Evolutionary conservation across 495 filamentous ascomycete species (phyloP).

Genomic region (Articulospora tetracladia): DNA sequence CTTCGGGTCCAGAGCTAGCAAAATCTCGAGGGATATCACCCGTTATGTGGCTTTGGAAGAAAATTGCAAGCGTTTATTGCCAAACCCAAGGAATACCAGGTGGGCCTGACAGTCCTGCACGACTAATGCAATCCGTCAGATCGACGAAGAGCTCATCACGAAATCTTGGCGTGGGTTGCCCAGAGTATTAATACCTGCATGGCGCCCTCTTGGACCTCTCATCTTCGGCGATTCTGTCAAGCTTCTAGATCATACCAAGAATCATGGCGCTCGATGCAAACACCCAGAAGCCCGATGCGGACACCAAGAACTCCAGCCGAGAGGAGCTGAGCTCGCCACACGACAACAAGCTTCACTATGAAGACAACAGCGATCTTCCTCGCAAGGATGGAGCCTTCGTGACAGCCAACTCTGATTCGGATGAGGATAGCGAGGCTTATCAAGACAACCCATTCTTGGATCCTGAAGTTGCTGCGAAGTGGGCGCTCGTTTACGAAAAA

Average conservation of each 20-base stretch:
- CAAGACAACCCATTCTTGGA: conserved; percentile 19
- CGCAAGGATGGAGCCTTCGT: not conserved
- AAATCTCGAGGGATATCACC: too few species aligned
- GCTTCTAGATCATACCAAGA: not conserved
- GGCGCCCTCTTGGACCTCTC: not conserved
- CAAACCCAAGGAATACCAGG: not conserved
- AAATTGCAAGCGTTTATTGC: not conserved
- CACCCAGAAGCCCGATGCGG: not conserved
- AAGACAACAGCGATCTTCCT: not conserved
- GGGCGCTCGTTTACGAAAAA: conserved; percentile 17
- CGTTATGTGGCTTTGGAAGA: too few species aligned
- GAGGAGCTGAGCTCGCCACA: not conserved
- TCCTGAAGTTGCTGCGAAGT: conserved; percentile 17
- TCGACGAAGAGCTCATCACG: not conserved
- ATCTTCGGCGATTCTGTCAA: not conserved
- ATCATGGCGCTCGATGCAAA: not conserved
- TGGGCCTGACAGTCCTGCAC: not conserved
- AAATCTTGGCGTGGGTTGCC: not conserved
- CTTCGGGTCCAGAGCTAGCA: not conserved
- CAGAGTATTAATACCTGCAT: not conserved
- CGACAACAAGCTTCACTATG: not conserved
- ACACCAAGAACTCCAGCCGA: not conserved
- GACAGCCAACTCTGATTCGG: conserved; percentile 2
- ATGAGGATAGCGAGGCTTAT: conserved; percentile 12
- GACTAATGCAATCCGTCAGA: not conserved